Base-by-base conservation (phyloP, 768 basidiomycete species). In the Rhizopogon rudus region DNA sequence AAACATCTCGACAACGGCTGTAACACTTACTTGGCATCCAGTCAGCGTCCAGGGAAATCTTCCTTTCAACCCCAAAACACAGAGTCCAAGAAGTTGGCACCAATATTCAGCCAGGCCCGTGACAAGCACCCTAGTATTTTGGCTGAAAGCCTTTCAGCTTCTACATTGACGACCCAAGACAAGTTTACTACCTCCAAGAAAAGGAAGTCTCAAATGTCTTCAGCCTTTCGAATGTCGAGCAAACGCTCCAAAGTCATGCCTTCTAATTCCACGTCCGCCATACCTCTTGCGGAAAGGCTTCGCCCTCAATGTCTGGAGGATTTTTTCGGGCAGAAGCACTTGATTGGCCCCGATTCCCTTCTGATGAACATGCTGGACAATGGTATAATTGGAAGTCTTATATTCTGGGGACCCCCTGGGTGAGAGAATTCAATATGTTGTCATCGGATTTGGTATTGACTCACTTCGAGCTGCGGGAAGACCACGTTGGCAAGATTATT, bases 331-430 rank as follows among this genome's bases (percentile, higher is more conserved):
- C 91, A 94, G 63, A 65, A 66, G 17, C 82, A 88, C 65, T 61
- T 91, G 25, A 80, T 80, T 3, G 81, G 79, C 0, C 71, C 76
- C 0, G 74, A 79, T n/a, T 82, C 82, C 5, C 65, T 86, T 33
- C 74, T 92, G 37, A 73, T 80, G 57, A 75, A 72, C 39, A 64
- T 81, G 48, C 67, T 88, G 13, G 73, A 76, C n/a, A 67, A 64
- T 29, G 78, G 81, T n/a, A 73, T 71, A 20, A 67, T 76, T 49
- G 85, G 86, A 9, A 85, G 83, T 57, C 71, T 86, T 49, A 81
- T 88, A 53, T 73, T 88, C 39, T 90, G 88, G 87, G 87, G 87
- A 1, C 87, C 87, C 14, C 87, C 87, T 1, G 88, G 87, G 83
- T 81, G 61, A 56, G 69, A 55, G 17, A 14, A 20, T 44, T 4